Conservation (phyloP, 441 rosid genomes). For the Lepidium campestre region DNA sequence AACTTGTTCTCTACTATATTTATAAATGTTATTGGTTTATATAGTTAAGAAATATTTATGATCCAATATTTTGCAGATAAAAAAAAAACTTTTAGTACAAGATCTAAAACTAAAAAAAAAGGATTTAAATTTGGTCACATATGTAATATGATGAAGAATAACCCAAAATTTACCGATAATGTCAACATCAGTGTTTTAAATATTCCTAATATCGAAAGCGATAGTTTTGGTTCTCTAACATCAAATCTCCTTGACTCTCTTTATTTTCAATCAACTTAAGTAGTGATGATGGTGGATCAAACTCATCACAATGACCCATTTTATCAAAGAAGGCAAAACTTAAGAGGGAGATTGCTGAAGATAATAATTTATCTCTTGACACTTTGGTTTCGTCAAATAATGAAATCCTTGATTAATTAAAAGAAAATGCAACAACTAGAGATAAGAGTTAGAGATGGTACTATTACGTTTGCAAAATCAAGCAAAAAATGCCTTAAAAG, state of each 20-base stretch:
- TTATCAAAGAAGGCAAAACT: not conserved
- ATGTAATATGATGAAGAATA: not conserved
- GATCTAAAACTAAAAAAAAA: too few species aligned
- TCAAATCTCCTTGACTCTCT: not conserved
- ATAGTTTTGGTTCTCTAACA: not conserved
- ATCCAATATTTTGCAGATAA: too few species aligned
- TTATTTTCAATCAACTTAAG: not conserved
- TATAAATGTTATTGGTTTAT: not conserved
- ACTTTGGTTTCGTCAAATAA: not conserved
- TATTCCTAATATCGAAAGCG: too few species aligned
- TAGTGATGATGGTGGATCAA: not conserved
- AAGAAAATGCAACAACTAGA: not conserved
- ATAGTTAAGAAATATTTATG: too few species aligned
- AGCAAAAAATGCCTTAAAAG: not conserved
- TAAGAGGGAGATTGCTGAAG: not conserved
- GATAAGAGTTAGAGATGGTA: not conserved
- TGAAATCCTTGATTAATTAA: not conserved
- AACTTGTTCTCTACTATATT: not conserved
- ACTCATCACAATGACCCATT: not conserved
- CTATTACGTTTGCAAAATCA: not conserved
- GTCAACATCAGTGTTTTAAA: too few species aligned
- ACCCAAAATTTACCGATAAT: not conserved
- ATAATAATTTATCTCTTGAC: too few species aligned
- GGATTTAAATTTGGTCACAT: not conserved
- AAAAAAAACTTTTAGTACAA: too few species aligned